Evolutionary conservation across 768 basidiomycete genomes (phyloP), one percentile per base, ranked within the genome.

Genomic region (Mycena amicta): DNA sequence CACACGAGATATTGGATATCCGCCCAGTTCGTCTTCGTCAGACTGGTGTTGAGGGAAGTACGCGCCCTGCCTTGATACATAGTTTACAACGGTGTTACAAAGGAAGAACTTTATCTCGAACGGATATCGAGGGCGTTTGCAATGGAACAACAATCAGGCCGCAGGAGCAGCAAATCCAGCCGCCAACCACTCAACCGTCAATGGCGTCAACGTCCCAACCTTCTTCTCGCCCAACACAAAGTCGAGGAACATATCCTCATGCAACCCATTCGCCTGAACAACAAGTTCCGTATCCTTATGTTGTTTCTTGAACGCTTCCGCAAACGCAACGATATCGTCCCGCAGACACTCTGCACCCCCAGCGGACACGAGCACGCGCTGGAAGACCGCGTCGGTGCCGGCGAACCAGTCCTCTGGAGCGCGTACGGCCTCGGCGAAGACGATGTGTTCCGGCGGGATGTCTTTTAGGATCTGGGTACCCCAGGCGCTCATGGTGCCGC

Each of bases 361-460:
- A 6, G 63, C 68, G 2, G 69, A 68, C 2, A 75, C 66, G 23
- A 75, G 57, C 26, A 73, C 43, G 37, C 67, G 58, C 43, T 65
- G 60, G 11, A 71, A 67, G 31, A 60, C 52, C 25, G 40, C 53
- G 22, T 70, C 69, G 3, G 69, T 47, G 5, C 68, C 72, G 16
- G 63, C 53, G 33, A 71, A 68, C 74, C 74, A 75, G 27, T 55
- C 57, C 26, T 55, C 57, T 22, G 68, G 68, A 5, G 70, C 69
- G 27, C 55, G 65, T 46, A 63, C 53, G 1, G 67, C 49, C 40
- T 73, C 69, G 33, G 70, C 49, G 56, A 72, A 74, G 1, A 63
- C 67, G 30, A 55, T 51, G 8, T 59, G 61, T 12, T 57, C 52
- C 26, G 53, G 43, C 4, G 47, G 60, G 55, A 70, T 47, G 66